A percentile compares a stretch with the other conserved stretches of the same genome.
These are phyloP conservation scores for Aspergillus hortae DNA, from an alignment of 2,329 filamentous ascomycete species.

Conservation along the genomic window DNA sequence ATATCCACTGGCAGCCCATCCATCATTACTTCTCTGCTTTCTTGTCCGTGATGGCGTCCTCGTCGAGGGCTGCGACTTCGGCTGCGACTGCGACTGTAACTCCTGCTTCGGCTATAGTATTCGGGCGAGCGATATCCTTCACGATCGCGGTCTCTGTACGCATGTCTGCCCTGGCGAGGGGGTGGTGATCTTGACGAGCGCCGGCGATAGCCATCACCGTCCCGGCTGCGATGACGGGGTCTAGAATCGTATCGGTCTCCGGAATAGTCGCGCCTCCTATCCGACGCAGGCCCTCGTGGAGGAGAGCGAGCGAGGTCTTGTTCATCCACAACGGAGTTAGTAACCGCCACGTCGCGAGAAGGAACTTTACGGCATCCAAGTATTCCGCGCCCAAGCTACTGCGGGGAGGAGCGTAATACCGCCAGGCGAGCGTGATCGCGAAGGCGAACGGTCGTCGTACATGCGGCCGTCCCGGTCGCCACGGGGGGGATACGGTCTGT, in stretches of 20 bases:
- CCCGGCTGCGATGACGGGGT: constrained; percentile 29
- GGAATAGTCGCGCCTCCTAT: constrained; percentile 35
- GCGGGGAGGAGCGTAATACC: constrained; percentile 44
- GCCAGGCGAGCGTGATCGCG: constrained; percentile 42
- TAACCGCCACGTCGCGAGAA: constrained; percentile 23
- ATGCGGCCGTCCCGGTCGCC: constrained; percentile 42
- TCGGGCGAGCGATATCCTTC: constrained; percentile 44
- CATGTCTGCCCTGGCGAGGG: constrained; percentile 32
- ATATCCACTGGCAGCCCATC: constrained; percentile 49
- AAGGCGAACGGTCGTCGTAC: constrained; percentile 44
- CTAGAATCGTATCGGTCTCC: constrained; percentile 27
- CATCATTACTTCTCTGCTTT: constrained; percentile 50
- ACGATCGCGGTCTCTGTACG: constrained; percentile 45
- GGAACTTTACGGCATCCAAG: constrained; percentile 10
- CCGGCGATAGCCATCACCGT: constrained; percentile 34
- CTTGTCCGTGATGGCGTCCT: constrained; percentile 37
- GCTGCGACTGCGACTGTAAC: constrained; percentile 35
- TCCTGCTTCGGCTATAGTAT: constrained; percentile 33
- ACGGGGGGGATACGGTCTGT: constrained; percentile 25
- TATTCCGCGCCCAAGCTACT: constrained; percentile 21
- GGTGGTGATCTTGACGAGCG: constrained; percentile 34
- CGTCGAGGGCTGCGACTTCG: constrained; percentile 36
- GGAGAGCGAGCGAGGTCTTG: constrained; percentile 38
- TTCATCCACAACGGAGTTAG: constrained; percentile 31
- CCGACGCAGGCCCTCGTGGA: constrained; percentile 34